phyloP scores from a whole-genome alignment of 2,329 filamentous ascomycete species.

The Botrytis squamosa region DNA sequence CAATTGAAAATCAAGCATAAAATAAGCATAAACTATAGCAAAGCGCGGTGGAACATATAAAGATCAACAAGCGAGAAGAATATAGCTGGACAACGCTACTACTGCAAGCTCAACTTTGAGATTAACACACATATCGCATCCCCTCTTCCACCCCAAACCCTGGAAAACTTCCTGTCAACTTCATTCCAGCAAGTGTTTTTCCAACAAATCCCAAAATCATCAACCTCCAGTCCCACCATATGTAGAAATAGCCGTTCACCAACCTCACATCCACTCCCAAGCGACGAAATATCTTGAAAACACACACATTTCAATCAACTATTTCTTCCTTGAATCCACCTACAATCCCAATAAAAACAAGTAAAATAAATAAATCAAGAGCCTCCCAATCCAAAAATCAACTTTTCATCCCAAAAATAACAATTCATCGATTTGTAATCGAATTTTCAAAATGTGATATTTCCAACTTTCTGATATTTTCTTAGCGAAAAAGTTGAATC shows the following conservation, averaged over 20 bases:
- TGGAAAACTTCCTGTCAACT: neutral
- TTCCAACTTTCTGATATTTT: neutral
- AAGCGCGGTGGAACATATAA: neutral
- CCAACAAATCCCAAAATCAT: neutral
- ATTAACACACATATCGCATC: neutral
- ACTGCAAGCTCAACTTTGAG: neutral
- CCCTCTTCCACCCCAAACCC: neutral
- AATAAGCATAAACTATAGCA: neutral
- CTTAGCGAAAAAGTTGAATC: neutral
- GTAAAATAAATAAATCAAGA: neutral
- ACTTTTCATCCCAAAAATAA: neutral
- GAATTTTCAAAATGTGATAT: neutral
- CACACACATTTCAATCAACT: neutral
- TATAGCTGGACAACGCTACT: neutral
- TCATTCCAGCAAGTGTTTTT: neutral
- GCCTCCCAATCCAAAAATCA: accelerated
- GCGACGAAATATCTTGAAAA: neutral
- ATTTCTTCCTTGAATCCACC: accelerated
- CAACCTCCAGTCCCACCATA: neutral
- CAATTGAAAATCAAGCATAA: neutral
- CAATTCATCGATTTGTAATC: neutral
- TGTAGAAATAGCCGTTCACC: neutral
- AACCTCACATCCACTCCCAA: neutral
- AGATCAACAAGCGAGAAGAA: neutral
- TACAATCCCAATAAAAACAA: neutral